phyloP scores from a whole-genome alignment of 257 asterid species.

The Buddleja alternifolia region DNA sequence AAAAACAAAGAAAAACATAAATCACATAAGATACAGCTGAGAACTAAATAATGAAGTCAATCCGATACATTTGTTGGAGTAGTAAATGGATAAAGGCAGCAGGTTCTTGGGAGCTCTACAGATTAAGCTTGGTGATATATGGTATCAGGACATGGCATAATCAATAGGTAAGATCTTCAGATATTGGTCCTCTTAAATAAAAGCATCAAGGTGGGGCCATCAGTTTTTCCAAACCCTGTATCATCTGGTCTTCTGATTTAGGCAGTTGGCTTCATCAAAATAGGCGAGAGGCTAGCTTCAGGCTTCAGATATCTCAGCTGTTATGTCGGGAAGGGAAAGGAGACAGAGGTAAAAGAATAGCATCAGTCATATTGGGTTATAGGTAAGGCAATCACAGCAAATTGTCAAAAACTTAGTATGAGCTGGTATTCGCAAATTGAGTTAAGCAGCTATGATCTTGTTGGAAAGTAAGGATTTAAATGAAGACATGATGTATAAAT shows the following conservation, averaged over 20 bases:
- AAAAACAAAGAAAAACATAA: conserved; percentile 28
- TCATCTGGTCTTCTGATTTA: conserved; percentile 95
- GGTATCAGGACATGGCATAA: conserved; percentile 69
- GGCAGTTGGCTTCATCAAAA: conserved; percentile 88
- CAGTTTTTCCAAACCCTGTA: conserved; percentile 66
- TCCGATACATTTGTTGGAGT: conserved; percentile 55
- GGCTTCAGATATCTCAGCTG: conserved; percentile 98
- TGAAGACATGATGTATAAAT: conserved; percentile 27
- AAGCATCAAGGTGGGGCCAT: conserved; percentile 89
- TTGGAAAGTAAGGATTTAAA: conserved; percentile 36
- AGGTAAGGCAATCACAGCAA: conserved; percentile 44
- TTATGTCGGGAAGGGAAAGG: conserved; percentile 73
- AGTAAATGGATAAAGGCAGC: conserved; percentile 58
- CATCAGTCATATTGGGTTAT: conserved; percentile 68
- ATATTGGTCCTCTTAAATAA: conserved; percentile 73
- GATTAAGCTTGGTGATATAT: conserved; percentile 59
- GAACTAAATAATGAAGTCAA: conserved; percentile 35
- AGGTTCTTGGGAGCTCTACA: conserved; percentile 76
- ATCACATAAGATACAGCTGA: conserved; percentile 49
- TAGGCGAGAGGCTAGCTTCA: conserved; percentile 80
- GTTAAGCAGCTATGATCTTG: conserved; percentile 31
- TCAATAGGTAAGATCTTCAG: conserved; percentile 73
- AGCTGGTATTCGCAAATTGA: conserved; percentile 33
- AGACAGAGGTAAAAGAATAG: conserved; percentile 78
- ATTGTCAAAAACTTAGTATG: conserved; percentile 37